phyloP scores from a whole-genome alignment of 805 yeast species.

The Ogataea henricii region DNA sequence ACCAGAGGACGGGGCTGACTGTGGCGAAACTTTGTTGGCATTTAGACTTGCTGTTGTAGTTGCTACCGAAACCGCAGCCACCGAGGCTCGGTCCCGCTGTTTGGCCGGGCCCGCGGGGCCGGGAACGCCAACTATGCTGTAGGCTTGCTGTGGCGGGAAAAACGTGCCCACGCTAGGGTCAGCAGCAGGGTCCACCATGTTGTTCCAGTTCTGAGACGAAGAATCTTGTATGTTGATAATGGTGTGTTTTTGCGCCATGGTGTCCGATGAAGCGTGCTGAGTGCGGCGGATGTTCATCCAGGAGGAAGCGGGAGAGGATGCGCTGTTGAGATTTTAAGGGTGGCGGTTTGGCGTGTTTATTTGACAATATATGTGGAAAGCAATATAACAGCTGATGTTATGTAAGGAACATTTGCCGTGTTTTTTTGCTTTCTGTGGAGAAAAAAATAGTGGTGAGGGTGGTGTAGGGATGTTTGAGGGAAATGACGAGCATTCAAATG shows the following conservation, averaged over 20 bases:
- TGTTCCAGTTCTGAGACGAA: background rate
- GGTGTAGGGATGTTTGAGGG: background rate
- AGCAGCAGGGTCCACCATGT: background rate
- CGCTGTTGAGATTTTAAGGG: too few species aligned
- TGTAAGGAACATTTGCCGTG: background rate
- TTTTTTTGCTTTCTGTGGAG: background rate
- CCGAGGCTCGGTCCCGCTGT: background rate
- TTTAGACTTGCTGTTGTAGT: background rate
- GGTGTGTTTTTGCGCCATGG: background rate
- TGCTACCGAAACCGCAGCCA: background rate
- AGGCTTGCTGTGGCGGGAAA: background rate
- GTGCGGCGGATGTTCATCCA: background rate
- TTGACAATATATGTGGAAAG: background rate
- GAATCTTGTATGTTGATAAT: background rate
- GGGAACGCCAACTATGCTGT: background rate
- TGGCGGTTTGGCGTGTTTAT: too few species aligned
- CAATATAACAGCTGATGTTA: background rate
- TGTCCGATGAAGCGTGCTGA: background rate
- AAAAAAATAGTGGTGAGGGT: background rate
- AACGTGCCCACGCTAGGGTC: background rate
- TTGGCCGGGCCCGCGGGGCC: background rate
- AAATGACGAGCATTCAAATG: too few species aligned
- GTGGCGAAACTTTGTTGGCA: background rate
- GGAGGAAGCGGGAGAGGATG: too few species aligned
- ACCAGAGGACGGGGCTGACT: background rate